Percentiles rank a stretch among this genome's conserved stretches.
These are phyloP conservation scores for Myriosclerotinia scirpicola DNA, from an alignment of 2,329 filamentous ascomycete species.

Conservation along the genomic window DNA sequence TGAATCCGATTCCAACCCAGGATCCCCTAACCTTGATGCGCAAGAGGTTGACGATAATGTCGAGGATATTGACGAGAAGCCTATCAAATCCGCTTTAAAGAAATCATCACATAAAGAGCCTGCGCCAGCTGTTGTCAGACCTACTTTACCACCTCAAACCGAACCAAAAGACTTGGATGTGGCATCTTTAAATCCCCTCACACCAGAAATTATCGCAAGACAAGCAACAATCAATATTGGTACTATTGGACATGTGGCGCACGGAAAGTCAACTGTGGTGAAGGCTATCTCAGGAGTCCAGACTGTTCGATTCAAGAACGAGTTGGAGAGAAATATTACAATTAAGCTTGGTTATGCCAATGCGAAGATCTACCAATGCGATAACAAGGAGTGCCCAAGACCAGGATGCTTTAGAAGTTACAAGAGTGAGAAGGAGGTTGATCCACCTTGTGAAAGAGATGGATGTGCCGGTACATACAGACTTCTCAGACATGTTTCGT, in stretches of 20 bases:
- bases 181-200: constrained; percentile 75
- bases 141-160: constrained; percentile 82
- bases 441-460: constrained; percentile 91
- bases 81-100: constrained; percentile 84
- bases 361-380: constrained; percentile 99
- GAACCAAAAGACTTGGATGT: constrained; percentile 88
- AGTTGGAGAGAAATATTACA: constrained; percentile 97
- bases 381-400: constrained; percentile 85
- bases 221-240: constrained; percentile 99
- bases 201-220: constrained; percentile 93
- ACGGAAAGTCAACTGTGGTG: constrained; percentile 98
- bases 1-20: constrained; percentile 57
- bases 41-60: constrained; percentile 57
- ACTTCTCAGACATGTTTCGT: constrained; percentile 89
- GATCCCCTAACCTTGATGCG: constrained; percentile 53
- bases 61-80: constrained; percentile 61
- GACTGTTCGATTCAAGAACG: constrained; percentile 99
- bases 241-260: constrained; percentile 96
- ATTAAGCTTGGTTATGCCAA: constrained; percentile 99
- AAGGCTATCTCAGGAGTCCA: constrained; percentile 99
- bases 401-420: constrained; percentile 95
- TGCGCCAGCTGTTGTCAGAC: constrained; percentile 58
- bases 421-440: constrained; percentile 98
- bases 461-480: constrained; percentile 87
- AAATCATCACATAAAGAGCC: constrained; percentile 60